Base-by-base conservation (phyloP, 140 eudicot genomes). In the Cichorium intybus region DNA sequence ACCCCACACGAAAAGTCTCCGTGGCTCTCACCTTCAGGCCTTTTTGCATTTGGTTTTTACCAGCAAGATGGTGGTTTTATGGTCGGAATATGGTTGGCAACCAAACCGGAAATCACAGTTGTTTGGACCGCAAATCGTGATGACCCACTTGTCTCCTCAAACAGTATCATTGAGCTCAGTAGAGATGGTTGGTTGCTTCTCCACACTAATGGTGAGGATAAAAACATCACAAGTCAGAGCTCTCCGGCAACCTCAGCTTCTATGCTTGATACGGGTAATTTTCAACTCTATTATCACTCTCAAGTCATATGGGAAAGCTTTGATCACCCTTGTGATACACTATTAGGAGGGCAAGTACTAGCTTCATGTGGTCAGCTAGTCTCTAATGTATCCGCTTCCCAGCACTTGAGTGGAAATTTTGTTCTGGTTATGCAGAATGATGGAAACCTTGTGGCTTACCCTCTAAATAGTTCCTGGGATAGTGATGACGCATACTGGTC, bases 101-200 rank as follows among this genome's bases (percentile, higher is more conserved):
- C 60, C 17, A 66, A 75, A 33, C 78, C 85, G 0, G 29, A 81
- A 2, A 81, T 48, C 34, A 79, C 85, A 7, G 79, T 79, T 10
- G 83, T 81, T 18, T 85, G 94, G 94, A 85, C 84, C n/a, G 86
- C 88, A 18, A 76, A 79, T 54, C 58, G 84, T 41, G 81, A 79
- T 29, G 71, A 62, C 58, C 84, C 83, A 8, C 75, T 66, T 2
- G 80, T 79, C 33, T 54, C 81, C 2, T 54, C 50, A 24, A 48
- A 66, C 58, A 77, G 48, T 23, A 74, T 61, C 3, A 34, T 82
- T 28, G 24, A 50, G 67, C 37, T 60, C 22, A 60, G 12, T 14
- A 0, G 0, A 57, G 71, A 73, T 56, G 88, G 85, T 51, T 18
- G 43, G 68, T 80, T 85, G 24, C 17, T 70, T 45, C 62, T 75